These are phyloP conservation scores for Helianthus annuus DNA, from an alignment of 129 eudicot genomes.

Conservation along the genomic window DNA sequence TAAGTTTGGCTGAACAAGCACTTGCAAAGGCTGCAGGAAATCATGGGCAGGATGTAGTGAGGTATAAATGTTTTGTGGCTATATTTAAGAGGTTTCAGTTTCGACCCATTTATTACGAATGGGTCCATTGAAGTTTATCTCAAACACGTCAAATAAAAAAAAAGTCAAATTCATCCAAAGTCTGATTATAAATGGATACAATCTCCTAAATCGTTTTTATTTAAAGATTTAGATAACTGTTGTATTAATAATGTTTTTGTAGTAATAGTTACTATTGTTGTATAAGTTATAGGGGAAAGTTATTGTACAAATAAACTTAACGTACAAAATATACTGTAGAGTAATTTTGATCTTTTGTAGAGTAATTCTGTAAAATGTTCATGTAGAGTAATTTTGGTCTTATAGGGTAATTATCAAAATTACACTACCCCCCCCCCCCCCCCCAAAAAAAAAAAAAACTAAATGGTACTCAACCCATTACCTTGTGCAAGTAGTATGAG, in stretches of 20 bases:
- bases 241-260: neutral
- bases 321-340: no score
- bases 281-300: neutral
- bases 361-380: no score
- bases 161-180: neutral
- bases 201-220: neutral
- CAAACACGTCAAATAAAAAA: conserved; percentile 8
- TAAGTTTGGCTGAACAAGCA: conserved; percentile 46
- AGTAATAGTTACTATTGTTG: neutral
- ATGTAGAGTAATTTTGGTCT: no score
- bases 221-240: no score
- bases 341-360: no score
- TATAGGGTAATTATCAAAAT: no score
- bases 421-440: no score
- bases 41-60: conserved; percentile 44
- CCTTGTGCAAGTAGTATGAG: conserved; percentile 2
- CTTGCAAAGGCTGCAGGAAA: conserved; percentile 44
- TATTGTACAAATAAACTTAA: no score
- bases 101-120: neutral
- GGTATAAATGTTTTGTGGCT: conserved; percentile 25
- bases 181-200: neutral
- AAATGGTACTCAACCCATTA: neutral
- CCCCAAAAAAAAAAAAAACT: no score
- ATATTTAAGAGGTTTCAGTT: neutral
- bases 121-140: neutral